These are phyloP conservation scores for Citrullus amarus DNA, from an alignment of 306 rosid species.

Conservation along the genomic window DNA sequence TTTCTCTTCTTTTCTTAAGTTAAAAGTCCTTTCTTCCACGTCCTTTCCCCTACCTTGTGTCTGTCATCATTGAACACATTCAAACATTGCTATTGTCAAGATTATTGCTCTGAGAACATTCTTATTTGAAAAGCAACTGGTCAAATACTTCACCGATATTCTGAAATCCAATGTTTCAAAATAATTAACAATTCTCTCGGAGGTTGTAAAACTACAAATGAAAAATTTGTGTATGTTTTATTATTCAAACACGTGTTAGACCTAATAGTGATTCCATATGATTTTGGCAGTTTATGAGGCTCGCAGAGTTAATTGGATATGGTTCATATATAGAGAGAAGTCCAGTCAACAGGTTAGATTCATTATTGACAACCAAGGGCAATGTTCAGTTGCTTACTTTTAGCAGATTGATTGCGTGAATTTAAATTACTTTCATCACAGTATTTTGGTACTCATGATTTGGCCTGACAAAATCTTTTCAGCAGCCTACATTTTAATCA, in stretches of 20 bases:
- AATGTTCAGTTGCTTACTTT: background rate
- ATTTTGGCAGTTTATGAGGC: conserved; percentile 89
- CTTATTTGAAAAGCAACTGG: background rate
- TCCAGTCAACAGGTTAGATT: conserved; percentile 82
- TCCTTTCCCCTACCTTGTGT: background rate
- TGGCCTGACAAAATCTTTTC: background rate
- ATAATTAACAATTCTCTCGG: background rate
- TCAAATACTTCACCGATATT: background rate
- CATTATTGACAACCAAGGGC: conserved; percentile 6
- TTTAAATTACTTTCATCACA: background rate
- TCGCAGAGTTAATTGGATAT: conserved; percentile 90
- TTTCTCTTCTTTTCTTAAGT: background rate
- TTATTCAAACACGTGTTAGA: background rate
- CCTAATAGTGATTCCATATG: conserved; percentile 14
- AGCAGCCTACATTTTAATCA: background rate
- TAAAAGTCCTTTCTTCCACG: background rate
- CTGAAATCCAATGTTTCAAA: background rate
- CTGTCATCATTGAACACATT: background rate
- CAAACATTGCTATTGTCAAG: background rate
- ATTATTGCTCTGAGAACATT: background rate
- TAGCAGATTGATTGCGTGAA: background rate
- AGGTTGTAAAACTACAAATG: background rate
- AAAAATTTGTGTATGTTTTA: background rate
- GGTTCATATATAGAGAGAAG: conserved; percentile 85
- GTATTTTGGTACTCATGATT: background rate